Evolutionary conservation across 208 protist species (phyloP), one percentile per base, ranked within the genome.

Genomic region (Herpetomonas samuelpessoai): DNA sequence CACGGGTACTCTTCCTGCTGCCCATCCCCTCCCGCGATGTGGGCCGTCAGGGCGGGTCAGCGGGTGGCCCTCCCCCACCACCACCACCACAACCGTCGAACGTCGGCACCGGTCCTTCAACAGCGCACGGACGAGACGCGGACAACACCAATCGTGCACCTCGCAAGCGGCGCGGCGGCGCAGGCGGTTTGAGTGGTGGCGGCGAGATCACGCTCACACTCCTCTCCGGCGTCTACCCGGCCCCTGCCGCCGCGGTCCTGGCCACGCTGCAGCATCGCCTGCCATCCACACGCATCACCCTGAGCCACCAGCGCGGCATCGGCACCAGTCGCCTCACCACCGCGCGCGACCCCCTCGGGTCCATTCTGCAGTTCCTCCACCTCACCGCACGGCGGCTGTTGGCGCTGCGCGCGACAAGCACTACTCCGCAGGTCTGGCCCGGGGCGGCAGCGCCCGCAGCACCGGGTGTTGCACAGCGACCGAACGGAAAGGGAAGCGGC

Each of bases 351-450:
- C 61, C 79, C 1, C 51, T 85, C 2, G 79, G 69, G 26, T 65
- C 70, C 2, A 75, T 81, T 30, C 55, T 73, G 35, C 71, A 82
- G 24, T 66, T 59, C 16, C 46, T 86, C 22, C 55, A 68, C 16
- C 71, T 75, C 12, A 74, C 74, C 2, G 83, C 79, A 2, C 64
- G 76, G 16, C 71, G 78, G n/a, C 50, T 86, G 25, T 59, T 86
- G 22, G 61, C 68, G 14, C 65, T 71, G 30, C 60, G 63, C 39
- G n/a, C n/a, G n/a, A n/a, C n/a, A n/a, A 53, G 21, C 52, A 57
- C 24, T 29, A 63, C 46, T 68, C 55, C 62, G 38, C 53, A 47
- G 53, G 21, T 53, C 6, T 7, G 47, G 2, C 14, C 6, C 16
- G 30, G 18, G 14, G 62, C 35, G 3, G 35, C 49, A 12, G 35